phyloP scores from a whole-genome alignment of 495 filamentous ascomycete genomes.

The Hypoxylon cercidicola region DNA sequence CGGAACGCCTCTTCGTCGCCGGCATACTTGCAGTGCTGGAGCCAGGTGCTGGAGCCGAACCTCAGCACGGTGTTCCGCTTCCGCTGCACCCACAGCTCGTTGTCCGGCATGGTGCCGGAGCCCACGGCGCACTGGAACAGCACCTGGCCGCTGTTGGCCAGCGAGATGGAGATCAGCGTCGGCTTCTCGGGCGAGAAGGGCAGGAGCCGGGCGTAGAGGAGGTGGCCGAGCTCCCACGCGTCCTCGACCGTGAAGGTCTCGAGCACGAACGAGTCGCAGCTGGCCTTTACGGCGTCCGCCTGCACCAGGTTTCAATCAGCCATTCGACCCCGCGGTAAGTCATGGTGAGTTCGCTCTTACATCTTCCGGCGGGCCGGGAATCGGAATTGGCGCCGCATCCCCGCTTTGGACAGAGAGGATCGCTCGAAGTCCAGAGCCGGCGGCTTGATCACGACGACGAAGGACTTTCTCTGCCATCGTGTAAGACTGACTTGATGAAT shows the following conservation, averaged over 20 bases:
- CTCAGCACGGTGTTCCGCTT: conserved; percentile 71
- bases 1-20: conserved; percentile 69
- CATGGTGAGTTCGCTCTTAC: conserved; percentile 32
- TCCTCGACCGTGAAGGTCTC: conserved; percentile 70
- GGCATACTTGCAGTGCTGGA: conserved; percentile 68
- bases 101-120: conserved; percentile 68
- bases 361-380: conserved; percentile 43
- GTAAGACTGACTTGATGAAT: too few species aligned
- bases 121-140: conserved; percentile 58
- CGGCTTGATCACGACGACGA: conserved; percentile 30
- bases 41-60: conserved; percentile 74
- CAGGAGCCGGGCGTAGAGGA: conserved; percentile 70
- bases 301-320: conserved; percentile 29
- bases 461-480: conserved; percentile 25
- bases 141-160: conserved; percentile 65
- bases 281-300: conserved; percentile 60
- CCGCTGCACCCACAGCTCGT: conserved; percentile 68
- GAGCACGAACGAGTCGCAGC: conserved; percentile 67
- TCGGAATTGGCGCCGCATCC: conserved; percentile 20
- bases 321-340: background rate
- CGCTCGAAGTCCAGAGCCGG: conserved; percentile 33
- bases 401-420: conserved; percentile 21
- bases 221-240: conserved; percentile 72
- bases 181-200: conserved; percentile 59
- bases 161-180: conserved; percentile 72